These are phyloP conservation scores for Apophysomyces elegans DNA, from an alignment of 371 early-diverging fungal species.

Conservation along the genomic window DNA sequence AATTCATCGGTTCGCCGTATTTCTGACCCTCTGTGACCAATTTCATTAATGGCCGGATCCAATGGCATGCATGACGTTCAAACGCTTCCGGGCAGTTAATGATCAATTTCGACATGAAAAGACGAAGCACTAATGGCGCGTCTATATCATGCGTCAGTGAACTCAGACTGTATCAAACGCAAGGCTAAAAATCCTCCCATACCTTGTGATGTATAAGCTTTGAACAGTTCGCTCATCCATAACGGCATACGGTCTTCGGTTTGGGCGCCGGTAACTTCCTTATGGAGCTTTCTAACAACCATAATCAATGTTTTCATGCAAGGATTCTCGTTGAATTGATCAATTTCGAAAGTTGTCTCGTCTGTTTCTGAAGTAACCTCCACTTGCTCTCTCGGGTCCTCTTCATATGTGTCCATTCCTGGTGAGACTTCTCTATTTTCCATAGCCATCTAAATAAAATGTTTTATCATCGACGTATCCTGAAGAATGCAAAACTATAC, in stretches of 20 bases:
- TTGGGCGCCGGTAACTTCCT: conserved; percentile 30
- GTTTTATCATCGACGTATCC: neutral
- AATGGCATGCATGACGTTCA: conserved; percentile 57
- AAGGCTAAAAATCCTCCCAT: neutral
- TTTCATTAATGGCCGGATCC: conserved; percentile 64
- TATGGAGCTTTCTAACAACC: conserved; percentile 56
- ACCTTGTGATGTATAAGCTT: conserved; percentile 38
- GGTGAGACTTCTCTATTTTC: conserved; percentile 15
- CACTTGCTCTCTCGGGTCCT: conserved; percentile 7
- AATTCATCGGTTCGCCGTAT: conserved; percentile 72
- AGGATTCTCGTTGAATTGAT: conserved; percentile 60
- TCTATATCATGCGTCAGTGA: conserved; percentile 22
- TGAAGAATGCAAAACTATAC: neutral
- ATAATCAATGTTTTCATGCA: conserved; percentile 61
- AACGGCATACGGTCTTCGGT: conserved; percentile 53
- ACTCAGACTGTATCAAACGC: neutral
- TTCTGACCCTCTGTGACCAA: conserved; percentile 53
- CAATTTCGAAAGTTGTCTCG: conserved; percentile 43
- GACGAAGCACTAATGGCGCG: conserved; percentile 49
- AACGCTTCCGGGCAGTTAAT: conserved; percentile 65
- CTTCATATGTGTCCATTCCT: neutral
- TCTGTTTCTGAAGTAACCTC: conserved; percentile 1
- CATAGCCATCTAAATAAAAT: conserved; percentile 16
- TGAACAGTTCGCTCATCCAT: conserved; percentile 68
- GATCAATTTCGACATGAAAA: conserved; percentile 67